Evolutionary conservation across 441 rosid genomes (phyloP).

Genomic region (Rhodomyrtus psidioides): DNA sequence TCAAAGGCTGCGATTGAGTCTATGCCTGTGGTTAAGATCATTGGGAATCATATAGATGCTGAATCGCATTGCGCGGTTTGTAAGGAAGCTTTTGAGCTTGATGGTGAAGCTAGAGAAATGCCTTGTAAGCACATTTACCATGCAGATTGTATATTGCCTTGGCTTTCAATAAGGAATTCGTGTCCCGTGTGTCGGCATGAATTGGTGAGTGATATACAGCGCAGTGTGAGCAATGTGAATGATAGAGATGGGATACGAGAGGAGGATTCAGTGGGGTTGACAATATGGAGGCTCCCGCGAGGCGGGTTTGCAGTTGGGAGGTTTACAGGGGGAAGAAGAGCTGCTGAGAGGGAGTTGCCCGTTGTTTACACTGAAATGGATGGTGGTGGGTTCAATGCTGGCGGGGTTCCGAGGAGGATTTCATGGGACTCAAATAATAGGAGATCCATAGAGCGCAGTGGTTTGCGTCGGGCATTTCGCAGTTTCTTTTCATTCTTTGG

Average conservation of each 20-base stretch:
- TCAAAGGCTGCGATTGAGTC: conserved; percentile 56
- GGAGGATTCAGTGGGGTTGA: conserved; percentile 36
- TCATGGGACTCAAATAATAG: neutral
- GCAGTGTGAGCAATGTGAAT: conserved; percentile 3
- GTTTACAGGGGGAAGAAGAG: conserved; percentile 31
- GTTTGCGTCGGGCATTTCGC: neutral
- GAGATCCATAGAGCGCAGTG: neutral
- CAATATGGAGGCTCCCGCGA: conserved; percentile 22
- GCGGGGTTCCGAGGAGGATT: neutral
- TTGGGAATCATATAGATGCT: conserved; percentile 18
- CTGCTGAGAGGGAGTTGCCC: conserved; percentile 44
- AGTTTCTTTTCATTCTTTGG: neutral
- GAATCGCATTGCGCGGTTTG: conserved; percentile 67
- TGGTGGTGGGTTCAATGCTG: neutral
- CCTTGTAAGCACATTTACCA: conserved; percentile 70
- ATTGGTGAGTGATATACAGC: conserved; percentile 29
- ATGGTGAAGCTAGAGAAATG: conserved; percentile 51
- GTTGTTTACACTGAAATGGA: conserved; percentile 56
- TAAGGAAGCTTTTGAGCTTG: conserved; percentile 45
- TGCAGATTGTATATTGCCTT: conserved; percentile 55
- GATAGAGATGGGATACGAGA: neutral
- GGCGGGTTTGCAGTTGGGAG: conserved; percentile 79
- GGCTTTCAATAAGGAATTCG: conserved; percentile 58
- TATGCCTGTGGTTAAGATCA: conserved; percentile 43
- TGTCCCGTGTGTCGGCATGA: conserved; percentile 66